Evolutionary conservation across 345 rosid genomes (phyloP).

Genomic region (Eucalyptus cloeziana): DNA sequence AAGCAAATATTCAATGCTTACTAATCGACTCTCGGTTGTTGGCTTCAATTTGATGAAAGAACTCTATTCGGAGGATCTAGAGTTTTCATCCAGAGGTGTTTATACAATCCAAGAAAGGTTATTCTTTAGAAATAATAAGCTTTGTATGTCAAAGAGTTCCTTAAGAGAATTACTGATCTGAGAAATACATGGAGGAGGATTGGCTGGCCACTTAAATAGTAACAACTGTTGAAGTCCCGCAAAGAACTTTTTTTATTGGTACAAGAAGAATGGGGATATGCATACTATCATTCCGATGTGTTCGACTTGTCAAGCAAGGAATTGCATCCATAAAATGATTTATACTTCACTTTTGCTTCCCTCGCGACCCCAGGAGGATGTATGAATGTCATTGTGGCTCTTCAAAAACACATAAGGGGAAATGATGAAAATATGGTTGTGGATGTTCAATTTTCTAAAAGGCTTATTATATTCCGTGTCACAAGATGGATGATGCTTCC

Average conservation of each 20-base stretch:
- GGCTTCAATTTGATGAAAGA: neutral
- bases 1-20: neutral
- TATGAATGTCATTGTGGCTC: neutral
- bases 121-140: neutral
- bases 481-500: neutral
- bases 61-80: neutral
- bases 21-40: neutral
- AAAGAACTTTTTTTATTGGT: neutral
- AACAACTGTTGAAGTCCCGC: neutral
- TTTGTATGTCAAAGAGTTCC: neutral
- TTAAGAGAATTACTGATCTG: neutral
- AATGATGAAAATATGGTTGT: neutral
- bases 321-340: neutral
- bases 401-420: neutral
- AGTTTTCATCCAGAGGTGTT: neutral
- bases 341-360: neutral
- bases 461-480: neutral
- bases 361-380: neutral
- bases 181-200: neutral
- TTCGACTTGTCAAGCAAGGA: neutral
- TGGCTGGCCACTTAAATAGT: neutral
- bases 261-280: neutral
- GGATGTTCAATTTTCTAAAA: neutral
- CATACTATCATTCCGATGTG: neutral
- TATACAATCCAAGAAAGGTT: neutral